Base-by-base conservation (phyloP, 768 basidiomycete genomes). In the Termitomyces sp. region DNA sequence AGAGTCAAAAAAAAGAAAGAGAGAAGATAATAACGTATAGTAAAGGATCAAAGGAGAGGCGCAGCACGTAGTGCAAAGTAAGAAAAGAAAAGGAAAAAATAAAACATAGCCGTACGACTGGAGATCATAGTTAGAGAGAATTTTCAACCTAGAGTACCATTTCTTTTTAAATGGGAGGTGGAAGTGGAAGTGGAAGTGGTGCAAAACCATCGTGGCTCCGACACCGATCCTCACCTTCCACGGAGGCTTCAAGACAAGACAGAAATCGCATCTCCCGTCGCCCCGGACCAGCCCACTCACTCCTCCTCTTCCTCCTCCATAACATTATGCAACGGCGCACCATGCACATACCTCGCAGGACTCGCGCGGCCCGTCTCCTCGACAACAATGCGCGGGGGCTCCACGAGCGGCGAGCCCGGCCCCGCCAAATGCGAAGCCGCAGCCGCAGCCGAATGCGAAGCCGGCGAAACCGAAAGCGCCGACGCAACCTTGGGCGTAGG, bases 261-360 rank as follows among this genome's bases (percentile, higher is more conserved):
- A 36, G 4, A 6, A 35, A 35, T 9, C 2, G 36, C 14, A 16
- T 4, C 36, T 38, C 36, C 14, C 35, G 2, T 38, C 36, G 36
- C 40, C 1, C n/a, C 40, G n/a, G 6, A 20, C 8, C 18, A 6
- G 18, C 18, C 6, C 50, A 5, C 24, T 60, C 33, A 59, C 30
- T 58, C 64, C 45, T 85, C 84, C 64, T 90, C 87, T 60, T 91
- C 89, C 58, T 88, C 86, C 64, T 92, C 92, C 49, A 92, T 24
- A 43, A 94, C 92, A 60, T 93, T 93, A 62, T 92, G 89, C 65
- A 94, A 76, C 30, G 92, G 92, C 8, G 89, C 88, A 26, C 92
- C 92, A 64, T 94, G 92, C 14, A 90, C 69, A 66, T 94, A 94
- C 44, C 90, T 82, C 35, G 70, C 81, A 12, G 88, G 88, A 63